These are phyloP conservation scores for Ogataea saltuana DNA, from an alignment of 805 yeast species.

Conservation along the genomic window DNA sequence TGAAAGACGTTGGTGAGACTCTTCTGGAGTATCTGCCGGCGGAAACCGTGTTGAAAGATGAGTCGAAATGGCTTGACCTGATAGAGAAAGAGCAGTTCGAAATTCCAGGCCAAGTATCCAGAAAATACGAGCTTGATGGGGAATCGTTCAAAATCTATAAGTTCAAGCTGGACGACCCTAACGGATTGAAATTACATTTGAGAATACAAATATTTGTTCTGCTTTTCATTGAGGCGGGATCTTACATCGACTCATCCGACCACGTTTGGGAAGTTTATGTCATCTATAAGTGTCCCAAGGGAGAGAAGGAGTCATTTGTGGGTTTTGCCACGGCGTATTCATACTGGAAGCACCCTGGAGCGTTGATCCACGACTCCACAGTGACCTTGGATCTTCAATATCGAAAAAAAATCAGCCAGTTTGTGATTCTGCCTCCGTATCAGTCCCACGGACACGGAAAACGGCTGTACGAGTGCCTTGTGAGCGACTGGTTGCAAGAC, in stretches of 20 bases:
- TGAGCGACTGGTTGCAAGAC: conserved; percentile 57
- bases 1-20: conserved; percentile 58
- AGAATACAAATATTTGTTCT: conserved; percentile 79
- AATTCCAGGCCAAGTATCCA: conserved; percentile 36
- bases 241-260: conserved; percentile 78
- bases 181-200: conserved; percentile 55
- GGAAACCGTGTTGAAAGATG: conserved; percentile 61
- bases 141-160: conserved; percentile 54
- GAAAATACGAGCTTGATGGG: conserved; percentile 36
- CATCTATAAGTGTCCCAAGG: conserved; percentile 40
- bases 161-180: conserved; percentile 41
- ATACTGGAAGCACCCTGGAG: conserved; percentile 73
- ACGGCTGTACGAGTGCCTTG: conserved; percentile 56
- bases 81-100: conserved; percentile 47
- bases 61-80: conserved; percentile 62
- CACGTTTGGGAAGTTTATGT: conserved; percentile 78
- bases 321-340: conserved; percentile 86
- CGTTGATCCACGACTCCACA: conserved; percentile 46
- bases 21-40: conserved; percentile 60
- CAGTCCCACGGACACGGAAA: conserved; percentile 78
- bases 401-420: conserved; percentile 85
- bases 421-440: conserved; percentile 78
- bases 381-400: conserved; percentile 33
- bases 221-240: conserved; percentile 91
- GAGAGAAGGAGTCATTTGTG: conserved; percentile 47